Percentiles rank a stretch among this genome's conserved stretches.
These are phyloP conservation scores for Waltergamsia citrina DNA, from an alignment of 2,329 filamentous ascomycete genomes.

Conservation along the genomic window DNA sequence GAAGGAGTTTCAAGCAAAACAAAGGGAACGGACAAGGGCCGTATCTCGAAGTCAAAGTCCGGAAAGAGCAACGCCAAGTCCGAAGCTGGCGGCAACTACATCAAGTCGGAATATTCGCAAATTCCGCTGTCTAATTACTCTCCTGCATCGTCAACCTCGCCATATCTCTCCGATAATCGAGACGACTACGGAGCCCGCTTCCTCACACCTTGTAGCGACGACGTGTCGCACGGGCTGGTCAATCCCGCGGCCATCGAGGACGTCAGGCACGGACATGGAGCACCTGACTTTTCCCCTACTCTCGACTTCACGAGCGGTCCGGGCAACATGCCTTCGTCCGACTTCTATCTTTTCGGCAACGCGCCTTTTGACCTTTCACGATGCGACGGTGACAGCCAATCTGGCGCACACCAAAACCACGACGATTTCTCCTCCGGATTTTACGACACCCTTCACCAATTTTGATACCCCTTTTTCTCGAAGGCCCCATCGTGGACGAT, in stretches of 20 bases:
- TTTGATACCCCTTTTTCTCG: constrained; percentile 16
- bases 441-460: constrained; percentile 18
- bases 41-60: constrained; percentile 36
- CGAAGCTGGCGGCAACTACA: constrained; percentile 18
- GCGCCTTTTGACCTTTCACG: constrained; percentile 27
- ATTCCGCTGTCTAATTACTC: constrained; percentile 22
- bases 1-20: constrained; percentile 13
- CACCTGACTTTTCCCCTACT: constrained; percentile 9
- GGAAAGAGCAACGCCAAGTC: constrained; percentile 28
- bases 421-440: constrained; percentile 18
- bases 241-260: constrained; percentile 12
- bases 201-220: constrained; percentile 46
- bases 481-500: constrained; percentile 1
- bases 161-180: constrained; percentile 22
- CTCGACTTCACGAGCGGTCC: constrained; percentile 16
- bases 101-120: constrained; percentile 28
- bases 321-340: constrained; percentile 19
- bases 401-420: constrained; percentile 9
- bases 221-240: constrained; percentile 16
- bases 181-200: constrained; percentile 29
- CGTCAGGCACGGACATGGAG: constrained; percentile 4
- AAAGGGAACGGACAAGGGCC: constrained; percentile 34
- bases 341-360: constrained; percentile 30
- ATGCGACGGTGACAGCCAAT: constrained; percentile 12
- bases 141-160: constrained; percentile 25